Percentiles rank a stretch among this genome's conserved stretches.
phyloP scores from a whole-genome alignment of 176 grass and related monocot genomes.

The Thalia dealbata region DNA sequence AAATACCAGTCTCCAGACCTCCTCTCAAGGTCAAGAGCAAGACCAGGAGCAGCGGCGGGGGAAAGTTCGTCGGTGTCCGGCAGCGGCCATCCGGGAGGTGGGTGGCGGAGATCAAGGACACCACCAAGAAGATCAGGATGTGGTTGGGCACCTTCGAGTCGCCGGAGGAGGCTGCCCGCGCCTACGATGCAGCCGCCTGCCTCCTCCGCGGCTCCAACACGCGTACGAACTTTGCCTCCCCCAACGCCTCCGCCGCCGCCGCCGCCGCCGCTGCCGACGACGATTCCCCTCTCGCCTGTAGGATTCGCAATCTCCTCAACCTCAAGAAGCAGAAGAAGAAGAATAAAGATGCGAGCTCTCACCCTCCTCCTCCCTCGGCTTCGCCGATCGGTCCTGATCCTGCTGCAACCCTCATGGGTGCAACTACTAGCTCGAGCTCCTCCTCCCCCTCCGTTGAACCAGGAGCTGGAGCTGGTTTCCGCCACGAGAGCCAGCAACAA shows the following conservation, averaged over 20 bases:
- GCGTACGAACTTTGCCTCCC: constrained; percentile 63
- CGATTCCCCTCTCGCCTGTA: constrained; percentile 49
- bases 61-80: constrained; percentile 82
- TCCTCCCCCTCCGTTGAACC: constrained; percentile 2
- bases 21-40: constrained; percentile 28
- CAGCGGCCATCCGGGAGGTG: constrained; percentile 68
- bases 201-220: constrained; percentile 76
- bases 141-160: constrained; percentile 93
- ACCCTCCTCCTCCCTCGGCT: neutral
- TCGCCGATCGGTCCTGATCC: neutral
- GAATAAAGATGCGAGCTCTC: neutral
- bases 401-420: neutral
- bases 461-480: neutral
- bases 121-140: constrained; percentile 90
- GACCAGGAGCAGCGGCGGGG: constrained; percentile 39
- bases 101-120: constrained; percentile 98
- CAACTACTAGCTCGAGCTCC: constrained; percentile 16
- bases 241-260: constrained; percentile 13
- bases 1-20: constrained; percentile 17
- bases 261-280: constrained; percentile 17
- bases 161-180: constrained; percentile 45
- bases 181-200: constrained; percentile 74
- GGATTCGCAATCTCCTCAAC: constrained; percentile 63
- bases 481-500: constrained; percentile 9
- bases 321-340: constrained; percentile 81